A percentile compares a stretch with the other conserved stretches of the same genome.
These are phyloP conservation scores for Cryptococcus sp. DNA, from an alignment of 1,284 basidiomycete genomes.

Conservation along the genomic window DNA sequence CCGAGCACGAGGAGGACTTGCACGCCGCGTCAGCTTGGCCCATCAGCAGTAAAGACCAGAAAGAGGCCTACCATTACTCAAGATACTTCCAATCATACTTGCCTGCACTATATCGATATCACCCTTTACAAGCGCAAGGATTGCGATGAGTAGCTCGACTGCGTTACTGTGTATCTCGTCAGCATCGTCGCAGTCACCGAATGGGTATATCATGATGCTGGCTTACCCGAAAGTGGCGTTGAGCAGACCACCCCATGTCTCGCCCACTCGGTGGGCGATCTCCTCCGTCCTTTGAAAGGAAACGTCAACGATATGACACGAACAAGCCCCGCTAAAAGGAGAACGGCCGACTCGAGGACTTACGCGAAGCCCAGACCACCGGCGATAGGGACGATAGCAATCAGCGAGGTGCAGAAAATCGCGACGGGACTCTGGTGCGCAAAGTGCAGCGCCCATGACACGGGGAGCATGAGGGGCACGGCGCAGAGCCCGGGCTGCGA, in stretches of 20 bases:
- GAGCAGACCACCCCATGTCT: constrained; percentile 51
- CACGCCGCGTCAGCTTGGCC: neutral
- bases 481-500: constrained; percentile 25
- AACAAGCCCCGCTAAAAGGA: too few species aligned
- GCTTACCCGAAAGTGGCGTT: constrained; percentile 51
- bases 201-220: neutral
- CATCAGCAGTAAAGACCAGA: neutral
- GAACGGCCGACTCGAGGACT: neutral
- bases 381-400: constrained; percentile 51
- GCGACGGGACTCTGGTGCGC: constrained; percentile 57
- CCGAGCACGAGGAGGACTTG: constrained; percentile 69
- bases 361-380: constrained; percentile 51
- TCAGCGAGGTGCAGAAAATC: constrained; percentile 69
- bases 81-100: constrained; percentile 60
- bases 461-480: constrained; percentile 56
- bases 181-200: constrained; percentile 19
- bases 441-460: constrained; percentile 69
- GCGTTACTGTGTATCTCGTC: constrained; percentile 35
- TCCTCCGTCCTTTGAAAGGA: constrained; percentile 48
- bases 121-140: constrained; percentile 75
- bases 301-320: neutral
- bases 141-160: constrained; percentile 59
- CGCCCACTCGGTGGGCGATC: constrained; percentile 51
- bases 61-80: constrained; percentile 55
- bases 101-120: constrained; percentile 77